Percentiles rank a stretch among this genome's conserved stretches.
These are phyloP conservation scores for Rhodotorula sp. DNA, from an alignment of 1,284 basidiomycete genomes.

Conservation along the genomic window DNA sequence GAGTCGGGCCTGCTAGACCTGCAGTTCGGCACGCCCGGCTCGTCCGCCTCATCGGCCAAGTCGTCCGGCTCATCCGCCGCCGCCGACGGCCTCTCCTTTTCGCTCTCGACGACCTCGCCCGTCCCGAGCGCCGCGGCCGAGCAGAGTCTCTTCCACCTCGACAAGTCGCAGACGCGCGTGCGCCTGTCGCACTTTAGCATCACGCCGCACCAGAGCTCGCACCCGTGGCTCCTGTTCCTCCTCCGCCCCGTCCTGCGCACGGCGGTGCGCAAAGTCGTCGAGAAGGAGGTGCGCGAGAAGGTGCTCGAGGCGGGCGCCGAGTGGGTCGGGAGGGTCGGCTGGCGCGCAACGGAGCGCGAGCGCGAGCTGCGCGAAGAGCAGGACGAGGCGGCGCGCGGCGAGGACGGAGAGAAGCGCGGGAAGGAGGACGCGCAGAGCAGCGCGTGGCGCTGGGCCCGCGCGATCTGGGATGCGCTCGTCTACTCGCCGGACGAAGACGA, in stretches of 20 bases:
- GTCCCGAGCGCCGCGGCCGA: not conserved
- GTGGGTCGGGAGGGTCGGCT: slow-evolving; percentile 10
- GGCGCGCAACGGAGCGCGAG: not conserved
- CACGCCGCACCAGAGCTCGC: slow-evolving; percentile 17
- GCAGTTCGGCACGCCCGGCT: slow-evolving; percentile 48
- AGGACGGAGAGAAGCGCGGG: not conserved
- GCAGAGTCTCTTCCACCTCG: not conserved
- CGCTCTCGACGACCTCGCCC: not conserved
- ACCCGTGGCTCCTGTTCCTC: slow-evolving; percentile 21
- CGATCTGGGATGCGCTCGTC: slow-evolving; percentile 14
- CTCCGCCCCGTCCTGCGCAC: slow-evolving; percentile 12
- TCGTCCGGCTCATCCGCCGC: not conserved
- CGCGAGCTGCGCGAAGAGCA: not conserved
- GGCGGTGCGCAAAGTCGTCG: slow-evolving; percentile 15
- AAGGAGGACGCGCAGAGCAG: no score
- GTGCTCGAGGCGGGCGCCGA: slow-evolving; percentile 10
- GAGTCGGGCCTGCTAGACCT: slow-evolving; percentile 55
- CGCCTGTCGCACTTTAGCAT: slow-evolving; percentile 9
- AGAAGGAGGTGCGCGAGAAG: slow-evolving; percentile 13
- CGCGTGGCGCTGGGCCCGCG: slow-evolving; percentile 15
- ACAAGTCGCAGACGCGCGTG: not conserved
- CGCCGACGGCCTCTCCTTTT: not conserved
- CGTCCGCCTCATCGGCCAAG: not conserved
- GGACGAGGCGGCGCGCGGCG: not conserved
- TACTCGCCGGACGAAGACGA: not conserved